A percentile compares a stretch with the other conserved stretches of the same genome.
These are phyloP conservation scores for Arctostaphylos glauca DNA, from an alignment of 148 eudicot genomes.

Conservation along the genomic window DNA sequence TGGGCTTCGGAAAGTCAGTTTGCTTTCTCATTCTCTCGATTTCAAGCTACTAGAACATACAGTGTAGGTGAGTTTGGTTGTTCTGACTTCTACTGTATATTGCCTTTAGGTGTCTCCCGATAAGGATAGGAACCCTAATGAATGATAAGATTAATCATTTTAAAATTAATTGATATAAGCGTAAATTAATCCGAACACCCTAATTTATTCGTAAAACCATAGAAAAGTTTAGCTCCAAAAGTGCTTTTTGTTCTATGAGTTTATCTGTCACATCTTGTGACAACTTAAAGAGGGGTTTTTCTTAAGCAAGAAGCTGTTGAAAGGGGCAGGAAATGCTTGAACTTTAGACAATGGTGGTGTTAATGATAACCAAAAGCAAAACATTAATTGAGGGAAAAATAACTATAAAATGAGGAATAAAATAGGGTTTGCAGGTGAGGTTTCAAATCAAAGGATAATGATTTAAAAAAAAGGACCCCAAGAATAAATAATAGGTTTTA, in stretches of 20 bases:
- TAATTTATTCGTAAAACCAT: no score
- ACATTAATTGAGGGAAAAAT: not conserved
- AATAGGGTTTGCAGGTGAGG: not conserved
- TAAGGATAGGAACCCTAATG: no score
- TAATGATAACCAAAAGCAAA: not conserved
- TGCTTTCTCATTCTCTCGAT: no score
- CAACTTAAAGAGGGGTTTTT: not conserved
- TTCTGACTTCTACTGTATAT: no score
- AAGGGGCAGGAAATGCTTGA: not conserved
- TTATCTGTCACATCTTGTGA: not conserved
- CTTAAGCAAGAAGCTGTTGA: not conserved
- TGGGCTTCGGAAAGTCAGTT: no score
- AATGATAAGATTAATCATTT: no score
- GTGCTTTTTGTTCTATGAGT: not conserved
- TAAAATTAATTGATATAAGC: no score
- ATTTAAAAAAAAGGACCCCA: not conserved
- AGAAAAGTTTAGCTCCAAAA: not conserved
- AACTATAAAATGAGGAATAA: not conserved
- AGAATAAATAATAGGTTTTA: no score
- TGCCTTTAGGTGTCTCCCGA: no score
- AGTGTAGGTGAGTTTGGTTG: no score
- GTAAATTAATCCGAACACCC: no score
- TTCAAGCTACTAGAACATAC: no score
- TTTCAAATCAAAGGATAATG: slow-evolving; percentile 1
- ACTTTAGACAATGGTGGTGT: not conserved